Evolutionary conservation across 331 rosid species (phyloP), one percentile per base, ranked within the genome.

Genomic region (Quercus lobata): DNA sequence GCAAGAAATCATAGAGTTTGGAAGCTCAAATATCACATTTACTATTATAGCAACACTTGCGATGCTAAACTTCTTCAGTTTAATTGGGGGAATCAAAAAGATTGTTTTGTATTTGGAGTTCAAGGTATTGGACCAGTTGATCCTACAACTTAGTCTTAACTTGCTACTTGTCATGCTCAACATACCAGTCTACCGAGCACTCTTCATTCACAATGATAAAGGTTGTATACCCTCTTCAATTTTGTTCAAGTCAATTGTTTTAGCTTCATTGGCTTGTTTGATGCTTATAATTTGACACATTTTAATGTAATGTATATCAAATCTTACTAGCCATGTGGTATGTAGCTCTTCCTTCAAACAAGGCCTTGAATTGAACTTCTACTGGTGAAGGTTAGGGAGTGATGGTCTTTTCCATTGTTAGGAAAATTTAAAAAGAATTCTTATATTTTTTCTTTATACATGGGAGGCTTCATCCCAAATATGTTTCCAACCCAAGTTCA

Each of bases 1-100:
- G 73, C 69, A 85, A 62, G 97, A 89, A 83, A 37, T 89, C 34
- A 55, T 91, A 10, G 89, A 93, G 21, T 91, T 93, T 53, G 92
- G 92, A 77, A 85, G 89, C 79, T 80, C 92, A 3, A 78, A 73
- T 37, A 57, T 82, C 29, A 78, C 87, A 86, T 76, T 69, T 30
- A 86, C 75, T 32, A 57, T 89, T 21, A 25, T 89, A 4, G 80
- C 92, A 21, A 89, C 95, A 21, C 22, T 89, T 57, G 89, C 92
- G 37, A 57, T 35, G 9, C 41, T 35, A 35, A 35, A 35, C 41
- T 35, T 35, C 41, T 35, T 35, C 0, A 35, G 9, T 90, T 75
- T 89, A 3, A 14, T 86, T 46, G 73, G 83, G 27, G 94, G 90
- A 41, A 76, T 87, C 9, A 86, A 5, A 83, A 84, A 74, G 77